phyloP scores from a whole-genome alignment of 2,329 filamentous ascomycete genomes.

The Alternaria angustiovoidea region DNA sequence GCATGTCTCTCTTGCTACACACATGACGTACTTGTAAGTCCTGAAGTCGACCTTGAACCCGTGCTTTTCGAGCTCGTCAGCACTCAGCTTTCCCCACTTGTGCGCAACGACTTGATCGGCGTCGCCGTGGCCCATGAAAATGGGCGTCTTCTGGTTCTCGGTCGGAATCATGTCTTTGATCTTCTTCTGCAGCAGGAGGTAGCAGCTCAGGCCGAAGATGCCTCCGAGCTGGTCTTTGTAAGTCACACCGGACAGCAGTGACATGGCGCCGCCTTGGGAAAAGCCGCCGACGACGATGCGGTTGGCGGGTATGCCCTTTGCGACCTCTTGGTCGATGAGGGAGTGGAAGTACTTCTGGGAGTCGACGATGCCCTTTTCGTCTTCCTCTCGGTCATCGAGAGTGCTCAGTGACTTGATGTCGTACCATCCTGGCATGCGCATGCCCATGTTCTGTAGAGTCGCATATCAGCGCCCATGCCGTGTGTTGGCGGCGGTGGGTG shows the following conservation, averaged over 20 bases:
- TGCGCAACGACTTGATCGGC: slow-evolving; percentile 76
- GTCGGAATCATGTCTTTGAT: slow-evolving; percentile 59
- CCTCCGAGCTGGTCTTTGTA: slow-evolving; percentile 79
- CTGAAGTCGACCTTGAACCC: slow-evolving; percentile 80
- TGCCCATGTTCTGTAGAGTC: slow-evolving; percentile 70
- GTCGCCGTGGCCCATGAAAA: slow-evolving; percentile 91
- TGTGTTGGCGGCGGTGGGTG: neutral
- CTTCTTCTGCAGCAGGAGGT: slow-evolving; percentile 75
- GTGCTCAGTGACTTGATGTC: slow-evolving; percentile 68
- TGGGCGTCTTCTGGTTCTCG: slow-evolving; percentile 72
- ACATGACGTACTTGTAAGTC: slow-evolving; percentile 70
- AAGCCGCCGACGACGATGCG: slow-evolving; percentile 89
- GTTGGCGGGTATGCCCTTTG: slow-evolving; percentile 79
- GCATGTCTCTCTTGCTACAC: too few relatives aligned
- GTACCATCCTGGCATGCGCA: slow-evolving; percentile 88
- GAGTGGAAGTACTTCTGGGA: slow-evolving; percentile 79
- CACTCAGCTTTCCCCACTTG: slow-evolving; percentile 72
- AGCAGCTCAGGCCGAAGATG: slow-evolving; percentile 84
- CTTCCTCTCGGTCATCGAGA: slow-evolving; percentile 60
- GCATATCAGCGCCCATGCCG: slow-evolving; percentile 7
- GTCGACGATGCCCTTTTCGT: slow-evolving; percentile 76
- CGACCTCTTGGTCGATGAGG: slow-evolving; percentile 82
- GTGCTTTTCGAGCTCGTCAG: slow-evolving; percentile 70
- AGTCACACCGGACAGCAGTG: slow-evolving; percentile 81
- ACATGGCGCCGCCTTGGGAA: slow-evolving; percentile 87